Conservation (phyloP, 2,329 filamentous ascomycete species). For the Alternaria gansuensis region DNA sequence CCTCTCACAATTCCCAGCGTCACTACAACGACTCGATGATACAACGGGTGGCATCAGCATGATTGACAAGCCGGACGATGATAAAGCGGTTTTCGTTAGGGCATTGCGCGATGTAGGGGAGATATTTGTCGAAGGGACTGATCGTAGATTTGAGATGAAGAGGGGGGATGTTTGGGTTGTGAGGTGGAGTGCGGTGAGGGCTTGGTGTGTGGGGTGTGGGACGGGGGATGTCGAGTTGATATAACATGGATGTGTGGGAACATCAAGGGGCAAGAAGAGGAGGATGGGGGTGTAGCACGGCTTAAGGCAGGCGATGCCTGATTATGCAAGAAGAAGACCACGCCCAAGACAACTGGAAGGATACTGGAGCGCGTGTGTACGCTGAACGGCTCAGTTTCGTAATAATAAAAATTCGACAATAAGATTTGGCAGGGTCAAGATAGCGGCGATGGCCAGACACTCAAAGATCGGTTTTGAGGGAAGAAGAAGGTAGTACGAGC, state of each 20-base stretch:
- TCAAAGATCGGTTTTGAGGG: not conserved
- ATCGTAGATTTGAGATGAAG: constrained; percentile 59
- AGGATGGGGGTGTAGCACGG: not conserved
- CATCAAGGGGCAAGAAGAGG: not conserved
- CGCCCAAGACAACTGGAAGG: not conserved
- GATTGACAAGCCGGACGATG: constrained; percentile 86
- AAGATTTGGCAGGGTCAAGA: not conserved
- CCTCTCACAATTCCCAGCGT: constrained; percentile 78
- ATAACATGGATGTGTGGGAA: constrained; percentile 39
- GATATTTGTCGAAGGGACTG: constrained; percentile 66
- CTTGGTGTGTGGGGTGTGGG: constrained; percentile 63
- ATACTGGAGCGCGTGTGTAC: not conserved
- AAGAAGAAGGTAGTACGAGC: not conserved
- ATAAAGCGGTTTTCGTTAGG: constrained; percentile 84
- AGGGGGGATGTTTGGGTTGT: constrained; percentile 66
- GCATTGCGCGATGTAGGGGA: constrained; percentile 70
- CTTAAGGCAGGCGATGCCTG: not conserved
- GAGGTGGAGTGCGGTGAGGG: constrained; percentile 67
- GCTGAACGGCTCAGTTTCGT: not conserved
- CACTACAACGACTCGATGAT: constrained; percentile 87
- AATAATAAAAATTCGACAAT: not conserved
- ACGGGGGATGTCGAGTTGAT: constrained; percentile 77
- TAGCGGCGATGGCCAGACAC: not conserved
- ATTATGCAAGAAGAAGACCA: not conserved
- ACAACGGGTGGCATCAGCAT: constrained; percentile 88